Evolutionary conservation across 805 yeast species (phyloP).

Genomic region (Wickerhamomyces kurtzmanii): DNA sequence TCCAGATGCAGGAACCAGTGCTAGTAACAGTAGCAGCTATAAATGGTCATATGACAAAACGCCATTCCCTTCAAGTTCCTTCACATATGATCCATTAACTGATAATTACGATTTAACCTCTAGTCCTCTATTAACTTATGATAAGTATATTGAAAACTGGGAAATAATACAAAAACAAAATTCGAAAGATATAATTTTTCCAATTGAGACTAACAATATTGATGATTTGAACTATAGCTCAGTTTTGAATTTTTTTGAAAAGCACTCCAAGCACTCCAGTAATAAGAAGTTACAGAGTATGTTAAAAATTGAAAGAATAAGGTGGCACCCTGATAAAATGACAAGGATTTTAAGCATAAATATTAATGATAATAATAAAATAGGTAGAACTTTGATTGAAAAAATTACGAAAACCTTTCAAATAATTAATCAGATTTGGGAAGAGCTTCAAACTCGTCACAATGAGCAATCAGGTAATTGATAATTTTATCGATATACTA

Average conservation of each 20-base stretch:
- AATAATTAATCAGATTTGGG: constrained; percentile 29
- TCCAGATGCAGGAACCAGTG: too few species aligned
- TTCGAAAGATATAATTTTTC: too few species aligned
- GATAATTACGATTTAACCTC: too few species aligned
- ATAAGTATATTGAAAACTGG: constrained; percentile 19
- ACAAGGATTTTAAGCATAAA: constrained; percentile 15
- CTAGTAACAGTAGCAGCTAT: too few species aligned
- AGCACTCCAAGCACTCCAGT: constrained; percentile 3
- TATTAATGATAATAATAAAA: constrained; percentile 3
- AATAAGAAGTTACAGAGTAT: constrained; percentile 5
- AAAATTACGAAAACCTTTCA: constrained; percentile 32
- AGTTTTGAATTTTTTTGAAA: constrained; percentile 9
- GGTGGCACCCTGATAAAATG: constrained; percentile 73
- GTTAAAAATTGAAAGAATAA: constrained; percentile 38
- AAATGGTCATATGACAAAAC: constrained; percentile 16
- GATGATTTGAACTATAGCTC: constrained; percentile 13
- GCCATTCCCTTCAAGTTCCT: too few species aligned
- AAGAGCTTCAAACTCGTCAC: constrained; percentile 8
- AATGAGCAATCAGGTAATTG: too few species aligned
- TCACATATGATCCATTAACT: too few species aligned
- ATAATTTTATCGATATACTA: too few species aligned
- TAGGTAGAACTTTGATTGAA: constrained; percentile 7
- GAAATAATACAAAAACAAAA: too few species aligned
- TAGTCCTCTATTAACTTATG: constrained; percentile 6
- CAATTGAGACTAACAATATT: constrained; percentile 22